Evolutionary conservation across 805 yeast species (phyloP).

Genomic region (Ogataea nitratoaversa): DNA sequence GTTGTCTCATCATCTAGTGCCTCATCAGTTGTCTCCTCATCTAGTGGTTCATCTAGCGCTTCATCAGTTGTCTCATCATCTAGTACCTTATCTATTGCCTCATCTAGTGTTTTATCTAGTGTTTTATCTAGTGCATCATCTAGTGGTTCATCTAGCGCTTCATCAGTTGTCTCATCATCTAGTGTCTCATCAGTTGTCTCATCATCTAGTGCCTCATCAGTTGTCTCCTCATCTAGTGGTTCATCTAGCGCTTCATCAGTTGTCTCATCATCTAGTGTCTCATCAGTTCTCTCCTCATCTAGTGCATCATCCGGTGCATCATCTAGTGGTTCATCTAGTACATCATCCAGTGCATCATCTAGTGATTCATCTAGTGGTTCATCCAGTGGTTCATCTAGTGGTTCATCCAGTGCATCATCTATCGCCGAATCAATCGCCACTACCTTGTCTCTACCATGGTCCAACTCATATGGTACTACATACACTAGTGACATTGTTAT

Average conservation of each 20-base stretch:
- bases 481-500: background rate
- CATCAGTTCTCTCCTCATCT: background rate
- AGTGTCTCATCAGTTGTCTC: background rate
- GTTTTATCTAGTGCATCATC: background rate
- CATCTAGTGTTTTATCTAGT: background rate
- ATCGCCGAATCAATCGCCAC: background rate
- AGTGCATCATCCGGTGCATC: background rate
- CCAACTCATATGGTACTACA: conserved; percentile 1
- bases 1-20: too few species aligned
- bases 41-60: too few species aligned
- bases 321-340: background rate
- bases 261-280: background rate
- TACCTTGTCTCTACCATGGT: conserved; percentile 1
- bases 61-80: too few species aligned
- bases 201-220: background rate
- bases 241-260: background rate
- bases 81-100: background rate
- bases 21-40: too few species aligned
- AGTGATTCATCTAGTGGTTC: background rate
- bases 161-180: background rate
- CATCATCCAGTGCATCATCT: background rate
- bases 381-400: background rate
- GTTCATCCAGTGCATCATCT: background rate
- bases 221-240: background rate
- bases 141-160: background rate